A percentile compares a stretch with the other conserved stretches of the same genome.
Conservation (phyloP, 1,139 yeast genomes). For the Maudiozyma humilis region DNA sequence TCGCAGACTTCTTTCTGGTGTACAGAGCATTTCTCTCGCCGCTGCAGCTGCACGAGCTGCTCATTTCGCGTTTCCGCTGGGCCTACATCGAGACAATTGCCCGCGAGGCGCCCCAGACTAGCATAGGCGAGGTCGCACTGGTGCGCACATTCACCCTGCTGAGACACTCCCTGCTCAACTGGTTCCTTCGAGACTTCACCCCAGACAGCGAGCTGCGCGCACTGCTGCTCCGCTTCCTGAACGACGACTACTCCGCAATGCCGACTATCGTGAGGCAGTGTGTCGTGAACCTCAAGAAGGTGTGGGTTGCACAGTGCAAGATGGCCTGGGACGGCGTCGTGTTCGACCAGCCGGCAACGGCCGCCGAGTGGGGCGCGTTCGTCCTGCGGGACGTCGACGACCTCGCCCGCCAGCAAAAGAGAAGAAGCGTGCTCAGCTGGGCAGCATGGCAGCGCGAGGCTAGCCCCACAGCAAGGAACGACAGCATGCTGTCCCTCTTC, state of each 20-base stretch:
- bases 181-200: conserved; percentile 62
- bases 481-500: conserved; percentile 26
- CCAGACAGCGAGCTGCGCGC: conserved; percentile 41
- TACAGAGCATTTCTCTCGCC: conserved; percentile 63
- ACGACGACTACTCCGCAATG: conserved; percentile 31
- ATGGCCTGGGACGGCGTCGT: conserved; percentile 25
- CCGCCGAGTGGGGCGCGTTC: conserved; percentile 21
- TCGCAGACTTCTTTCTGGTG: conserved; percentile 80
- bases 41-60: conserved; percentile 47
- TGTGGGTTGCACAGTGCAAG: conserved; percentile 28
- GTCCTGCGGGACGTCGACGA: conserved; percentile 21
- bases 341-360: conserved; percentile 17
- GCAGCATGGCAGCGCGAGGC: conserved; percentile 27
- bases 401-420: conserved; percentile 14
- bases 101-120: conserved; percentile 28
- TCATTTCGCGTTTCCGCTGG: conserved; percentile 67
- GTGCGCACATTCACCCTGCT: conserved; percentile 79
- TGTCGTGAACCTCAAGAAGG: conserved; percentile 37
- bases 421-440: conserved; percentile 24
- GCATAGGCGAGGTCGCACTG: conserved; percentile 59
- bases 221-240: conserved; percentile 42
- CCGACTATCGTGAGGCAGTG: conserved; percentile 38
- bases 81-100: conserved; percentile 41
- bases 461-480: conserved; percentile 29
- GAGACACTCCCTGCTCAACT: conserved; percentile 82